Conservation (phyloP, 176 grass and related monocot species). For the Oryza meyeriana region DNA sequence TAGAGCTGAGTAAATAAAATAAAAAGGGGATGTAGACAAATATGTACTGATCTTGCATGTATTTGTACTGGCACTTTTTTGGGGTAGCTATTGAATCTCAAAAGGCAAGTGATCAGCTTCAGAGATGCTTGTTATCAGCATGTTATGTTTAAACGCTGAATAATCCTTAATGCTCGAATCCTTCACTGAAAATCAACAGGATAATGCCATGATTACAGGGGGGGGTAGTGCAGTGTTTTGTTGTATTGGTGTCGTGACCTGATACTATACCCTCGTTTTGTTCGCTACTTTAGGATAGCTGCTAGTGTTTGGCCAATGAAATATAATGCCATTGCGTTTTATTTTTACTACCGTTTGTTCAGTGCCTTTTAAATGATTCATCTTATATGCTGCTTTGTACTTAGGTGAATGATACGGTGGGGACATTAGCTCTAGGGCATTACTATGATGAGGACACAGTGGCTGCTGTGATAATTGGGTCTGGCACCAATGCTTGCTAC, state of each 20-base stretch:
- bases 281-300: not conserved
- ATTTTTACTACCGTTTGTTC: not conserved
- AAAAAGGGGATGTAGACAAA: not conserved
- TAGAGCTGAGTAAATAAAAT: not conserved
- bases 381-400: constrained; percentile 15
- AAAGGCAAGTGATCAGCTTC: not conserved
- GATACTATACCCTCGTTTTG: not conserved
- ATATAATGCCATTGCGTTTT: not conserved
- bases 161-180: not conserved
- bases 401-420: constrained; percentile 95
- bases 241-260: not conserved
- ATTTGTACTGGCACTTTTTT: not conserved
- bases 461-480: constrained; percentile 85
- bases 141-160: not conserved
- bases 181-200: not conserved
- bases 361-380: not conserved
- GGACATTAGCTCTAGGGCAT: constrained; percentile 90
- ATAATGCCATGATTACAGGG: not conserved
- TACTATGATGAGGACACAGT: constrained; percentile 83
- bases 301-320: not conserved
- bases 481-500: constrained; percentile 95
- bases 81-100: not conserved
- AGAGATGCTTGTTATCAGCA: not conserved
- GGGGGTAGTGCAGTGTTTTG: not conserved
- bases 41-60: not conserved